Percentiles rank a stretch among this genome's conserved stretches.
These are phyloP conservation scores for Psidium guajava DNA, from an alignment of 345 rosid genomes.

Conservation along the genomic window DNA sequence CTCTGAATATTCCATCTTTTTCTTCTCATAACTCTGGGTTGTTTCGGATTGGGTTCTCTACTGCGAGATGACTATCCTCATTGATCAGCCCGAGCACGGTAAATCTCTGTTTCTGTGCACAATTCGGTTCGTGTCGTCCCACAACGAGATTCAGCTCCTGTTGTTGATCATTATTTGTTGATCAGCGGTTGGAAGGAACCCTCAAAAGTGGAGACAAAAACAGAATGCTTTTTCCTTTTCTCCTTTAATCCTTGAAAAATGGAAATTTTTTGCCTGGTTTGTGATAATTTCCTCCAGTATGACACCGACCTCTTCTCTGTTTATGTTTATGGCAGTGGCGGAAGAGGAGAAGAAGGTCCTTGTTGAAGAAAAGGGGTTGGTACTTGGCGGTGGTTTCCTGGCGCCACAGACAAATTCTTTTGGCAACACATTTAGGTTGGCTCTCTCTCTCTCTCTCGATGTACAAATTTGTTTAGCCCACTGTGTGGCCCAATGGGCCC, in stretches of 20 bases:
- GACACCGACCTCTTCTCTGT: neutral
- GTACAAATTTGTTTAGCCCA: neutral
- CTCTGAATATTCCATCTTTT: neutral
- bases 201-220: neutral
- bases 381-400: slow-evolving; percentile 41
- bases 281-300: neutral
- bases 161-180: neutral
- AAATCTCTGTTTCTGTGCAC: neutral
- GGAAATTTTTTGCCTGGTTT: neutral
- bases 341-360: slow-evolving; percentile 26
- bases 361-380: slow-evolving; percentile 28
- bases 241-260: neutral
- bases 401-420: slow-evolving; percentile 62
- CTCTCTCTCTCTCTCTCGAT: neutral
- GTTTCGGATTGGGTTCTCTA: neutral
- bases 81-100: slow-evolving; percentile 37
- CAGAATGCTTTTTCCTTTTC: too few relatives aligned
- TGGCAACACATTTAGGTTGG: slow-evolving; percentile 77
- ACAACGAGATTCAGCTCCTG: neutral
- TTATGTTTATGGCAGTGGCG: slow-evolving; percentile 6
- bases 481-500: neutral
- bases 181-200: neutral
- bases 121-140: neutral
- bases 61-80: slow-evolving; percentile 32
- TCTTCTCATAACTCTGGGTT: neutral